A percentile compares a stretch with the other conserved stretches of the same genome.
Conservation (phyloP, 192 early-diverging fungal genomes). For the Coemansia sp. region DNA sequence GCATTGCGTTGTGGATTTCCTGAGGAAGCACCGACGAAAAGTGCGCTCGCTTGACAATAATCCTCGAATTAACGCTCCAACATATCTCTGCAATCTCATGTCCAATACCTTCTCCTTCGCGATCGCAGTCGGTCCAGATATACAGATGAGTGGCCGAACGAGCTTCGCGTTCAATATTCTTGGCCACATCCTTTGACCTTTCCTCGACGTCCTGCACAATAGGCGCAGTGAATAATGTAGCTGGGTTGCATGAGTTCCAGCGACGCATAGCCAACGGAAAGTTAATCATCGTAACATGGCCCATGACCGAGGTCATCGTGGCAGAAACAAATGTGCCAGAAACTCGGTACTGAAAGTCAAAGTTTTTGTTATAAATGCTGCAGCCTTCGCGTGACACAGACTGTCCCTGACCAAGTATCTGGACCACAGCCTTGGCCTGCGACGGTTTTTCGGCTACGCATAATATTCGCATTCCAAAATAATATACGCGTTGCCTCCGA, state of each 20-base stretch:
- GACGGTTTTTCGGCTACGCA: slow-evolving; percentile 97
- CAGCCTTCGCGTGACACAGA: slow-evolving; percentile 20
- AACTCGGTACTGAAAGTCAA: slow-evolving; percentile 68
- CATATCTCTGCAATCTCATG: slow-evolving; percentile 76
- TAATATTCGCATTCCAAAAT: slow-evolving; percentile 67
- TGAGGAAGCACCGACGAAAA: slow-evolving; percentile 84
- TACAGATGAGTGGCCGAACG: slow-evolving; percentile 65
- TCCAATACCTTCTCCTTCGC: slow-evolving; percentile 94
- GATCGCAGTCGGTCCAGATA: slow-evolving; percentile 99
- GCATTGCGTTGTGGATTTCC: slow-evolving; percentile 80
- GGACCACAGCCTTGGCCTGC: slow-evolving; percentile 78
- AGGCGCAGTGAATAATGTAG: slow-evolving; percentile 65
- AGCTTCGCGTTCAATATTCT: slow-evolving; percentile 67
- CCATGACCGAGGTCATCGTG: slow-evolving; percentile 80
- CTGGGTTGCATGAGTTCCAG: slow-evolving; percentile 66
- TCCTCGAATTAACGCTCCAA: slow-evolving; percentile 57
- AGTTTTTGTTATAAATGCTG: slow-evolving; percentile 77
- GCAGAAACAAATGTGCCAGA: slow-evolving; percentile 58
- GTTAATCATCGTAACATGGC: slow-evolving; percentile 72
- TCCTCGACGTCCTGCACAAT: slow-evolving; percentile 58
- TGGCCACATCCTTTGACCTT: slow-evolving; percentile 46
- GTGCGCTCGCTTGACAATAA: slow-evolving; percentile 76
- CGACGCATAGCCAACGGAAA: slow-evolving; percentile 60
- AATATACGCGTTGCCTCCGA: too few species aligned
- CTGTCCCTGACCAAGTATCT: slow-evolving; percentile 66